Conservation (phyloP, 2,329 filamentous ascomycete species). For the Fusarium beomiforme region DNA sequence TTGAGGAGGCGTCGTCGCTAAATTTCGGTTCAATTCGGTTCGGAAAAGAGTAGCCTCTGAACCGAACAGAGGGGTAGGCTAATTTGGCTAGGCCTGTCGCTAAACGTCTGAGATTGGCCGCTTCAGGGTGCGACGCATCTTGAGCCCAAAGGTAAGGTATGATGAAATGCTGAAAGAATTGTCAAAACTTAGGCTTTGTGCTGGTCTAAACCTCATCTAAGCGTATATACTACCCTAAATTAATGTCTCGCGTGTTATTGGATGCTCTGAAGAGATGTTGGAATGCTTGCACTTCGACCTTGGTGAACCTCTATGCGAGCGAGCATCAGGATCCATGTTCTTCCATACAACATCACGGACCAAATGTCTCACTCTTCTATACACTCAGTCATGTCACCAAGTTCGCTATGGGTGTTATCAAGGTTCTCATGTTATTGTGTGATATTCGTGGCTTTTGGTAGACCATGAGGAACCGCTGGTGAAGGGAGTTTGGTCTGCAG, state of each 20-base stretch:
- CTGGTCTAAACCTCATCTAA: not conserved
- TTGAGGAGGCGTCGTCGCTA: slow-evolving; percentile 6
- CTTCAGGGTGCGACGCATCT: not conserved
- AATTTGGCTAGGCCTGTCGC: not conserved
- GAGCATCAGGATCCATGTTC: not conserved
- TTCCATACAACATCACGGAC: not conserved
- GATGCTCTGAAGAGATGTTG: not conserved
- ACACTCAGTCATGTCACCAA: not conserved
- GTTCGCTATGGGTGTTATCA: fast-evolving
- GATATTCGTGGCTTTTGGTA: not conserved
- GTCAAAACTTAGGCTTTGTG: not conserved
- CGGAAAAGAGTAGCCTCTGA: not conserved
- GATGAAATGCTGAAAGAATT: not conserved
- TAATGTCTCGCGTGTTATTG: not conserved
- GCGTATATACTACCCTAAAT: fast-evolving
- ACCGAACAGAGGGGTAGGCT: not conserved
- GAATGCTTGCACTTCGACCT: not conserved
- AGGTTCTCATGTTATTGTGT: fast-evolving
- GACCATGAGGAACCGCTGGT: not conserved
- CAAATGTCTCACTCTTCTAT: no score
- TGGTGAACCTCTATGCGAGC: not conserved
- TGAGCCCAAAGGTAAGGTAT: no score
- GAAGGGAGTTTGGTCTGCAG: fast-evolving
- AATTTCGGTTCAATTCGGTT: slow-evolving; percentile 22
- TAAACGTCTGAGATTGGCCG: not conserved